Percentiles rank a stretch among this genome's conserved stretches.
Evolutionary conservation across 129 eudicot genomes (phyloP).

Genomic region (Chrysanthemum lavandulifolium): DNA sequence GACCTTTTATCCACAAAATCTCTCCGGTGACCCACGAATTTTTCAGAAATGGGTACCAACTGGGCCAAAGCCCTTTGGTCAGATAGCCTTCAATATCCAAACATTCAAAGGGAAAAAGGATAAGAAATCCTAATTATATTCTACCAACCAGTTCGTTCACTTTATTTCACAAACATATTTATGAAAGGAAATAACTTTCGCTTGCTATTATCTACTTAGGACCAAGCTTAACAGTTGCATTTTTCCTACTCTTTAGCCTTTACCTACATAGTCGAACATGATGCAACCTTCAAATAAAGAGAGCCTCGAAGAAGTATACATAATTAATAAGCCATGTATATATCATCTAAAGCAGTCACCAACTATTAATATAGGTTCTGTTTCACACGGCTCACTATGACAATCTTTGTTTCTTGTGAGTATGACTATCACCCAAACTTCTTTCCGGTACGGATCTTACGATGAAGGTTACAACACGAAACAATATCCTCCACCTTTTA

Average conservation of each 20-base stretch:
- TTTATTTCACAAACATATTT: no score
- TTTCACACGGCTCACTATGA: conserved; percentile 11
- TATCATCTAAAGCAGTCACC: background rate
- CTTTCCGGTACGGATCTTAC: conserved; percentile 1
- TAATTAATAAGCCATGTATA: background rate
- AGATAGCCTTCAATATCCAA: background rate
- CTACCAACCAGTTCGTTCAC: background rate
- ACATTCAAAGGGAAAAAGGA: background rate
- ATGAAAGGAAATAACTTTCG: no score
- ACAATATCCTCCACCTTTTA: conserved; percentile 33
- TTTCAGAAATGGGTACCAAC: no score
- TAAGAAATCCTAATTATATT: background rate
- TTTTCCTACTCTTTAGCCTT: background rate
- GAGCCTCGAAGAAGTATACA: background rate
- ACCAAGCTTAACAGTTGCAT: background rate
- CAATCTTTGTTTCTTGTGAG: conserved; percentile 30
- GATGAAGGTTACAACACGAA: conserved; percentile 20
- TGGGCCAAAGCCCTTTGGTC: background rate
- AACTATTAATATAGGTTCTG: background rate
- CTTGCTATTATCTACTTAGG: background rate
- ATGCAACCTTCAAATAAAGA: background rate
- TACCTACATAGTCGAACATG: background rate
- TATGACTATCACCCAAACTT: conserved; percentile 19
- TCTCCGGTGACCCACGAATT: no score
- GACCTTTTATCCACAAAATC: no score